phyloP scores from a whole-genome alignment of 495 filamentous ascomycete species.

The Aspergillus coremiiformis region DNA sequence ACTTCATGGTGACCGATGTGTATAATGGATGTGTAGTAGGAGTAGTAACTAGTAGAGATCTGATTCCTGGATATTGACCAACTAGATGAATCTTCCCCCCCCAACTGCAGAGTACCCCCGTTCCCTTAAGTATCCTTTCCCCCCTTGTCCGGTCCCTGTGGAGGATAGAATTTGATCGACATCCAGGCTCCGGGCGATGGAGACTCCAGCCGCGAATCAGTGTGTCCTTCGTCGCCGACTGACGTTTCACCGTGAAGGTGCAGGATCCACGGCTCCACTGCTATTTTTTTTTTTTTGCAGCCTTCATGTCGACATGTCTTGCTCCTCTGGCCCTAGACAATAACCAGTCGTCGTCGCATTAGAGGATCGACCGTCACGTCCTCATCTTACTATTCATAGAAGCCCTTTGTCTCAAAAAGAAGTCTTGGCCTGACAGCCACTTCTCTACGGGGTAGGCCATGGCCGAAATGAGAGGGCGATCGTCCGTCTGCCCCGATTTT shows the following conservation, averaged over 20 bases:
- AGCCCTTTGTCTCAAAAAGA: not conserved
- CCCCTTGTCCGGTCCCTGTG: not conserved
- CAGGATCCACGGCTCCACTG: not conserved
- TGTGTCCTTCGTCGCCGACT: not conserved
- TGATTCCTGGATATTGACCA: too few species aligned
- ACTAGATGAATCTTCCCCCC: too few species aligned
- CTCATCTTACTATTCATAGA: not conserved
- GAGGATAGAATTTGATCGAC: not conserved
- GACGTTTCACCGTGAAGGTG: not conserved
- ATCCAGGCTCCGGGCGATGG: not conserved
- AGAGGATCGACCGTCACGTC: not conserved
- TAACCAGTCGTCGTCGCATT: too few species aligned
- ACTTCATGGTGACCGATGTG: constrained; percentile 8
- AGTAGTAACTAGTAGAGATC: too few species aligned
- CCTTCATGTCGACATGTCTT: too few species aligned
- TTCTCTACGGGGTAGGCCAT: not conserved
- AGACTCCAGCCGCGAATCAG: not conserved
- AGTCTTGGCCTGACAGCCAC: not conserved
- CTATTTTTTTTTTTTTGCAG: too few species aligned
- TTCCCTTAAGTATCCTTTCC: not conserved
- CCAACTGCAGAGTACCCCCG: not conserved
- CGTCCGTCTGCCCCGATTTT: not conserved
- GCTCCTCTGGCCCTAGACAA: too few species aligned
- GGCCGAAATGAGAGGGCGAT: not conserved
- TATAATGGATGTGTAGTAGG: not conserved